phyloP scores from a whole-genome alignment of 371 early-diverging fungal species.

The Mortierella polycephala region DNA sequence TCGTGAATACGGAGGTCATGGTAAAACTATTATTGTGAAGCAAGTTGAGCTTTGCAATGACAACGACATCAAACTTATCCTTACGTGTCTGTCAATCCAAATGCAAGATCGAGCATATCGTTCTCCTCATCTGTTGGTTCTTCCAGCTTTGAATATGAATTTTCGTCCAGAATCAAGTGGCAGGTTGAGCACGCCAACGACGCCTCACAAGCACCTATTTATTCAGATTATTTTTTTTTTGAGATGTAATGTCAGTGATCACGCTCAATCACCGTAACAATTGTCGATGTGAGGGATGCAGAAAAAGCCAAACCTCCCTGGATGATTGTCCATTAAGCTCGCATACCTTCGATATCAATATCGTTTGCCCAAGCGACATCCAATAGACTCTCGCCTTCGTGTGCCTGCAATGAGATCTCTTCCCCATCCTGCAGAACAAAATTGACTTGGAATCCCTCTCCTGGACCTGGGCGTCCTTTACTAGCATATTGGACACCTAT shows the following conservation, averaged over 20 bases:
- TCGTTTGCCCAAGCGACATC: conserved; percentile 97
- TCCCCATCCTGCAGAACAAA: conserved; percentile 83
- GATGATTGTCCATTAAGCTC: background rate
- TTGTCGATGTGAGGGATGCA: background rate
- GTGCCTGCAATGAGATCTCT: conserved; percentile 77
- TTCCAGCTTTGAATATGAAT: conserved; percentile 86
- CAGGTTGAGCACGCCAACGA: conserved; percentile 96
- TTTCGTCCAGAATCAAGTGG: conserved; percentile 93
- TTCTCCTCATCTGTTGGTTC: conserved; percentile 99
- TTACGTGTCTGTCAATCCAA: conserved; percentile 94
- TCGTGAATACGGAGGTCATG: background rate
- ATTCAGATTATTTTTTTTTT: too few species aligned
- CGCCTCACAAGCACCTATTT: conserved; percentile 95
- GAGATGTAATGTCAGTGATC: background rate
- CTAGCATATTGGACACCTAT: conserved; percentile 29
- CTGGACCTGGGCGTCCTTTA: conserved; percentile 43
- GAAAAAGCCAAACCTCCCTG: background rate
- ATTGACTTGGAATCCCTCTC: conserved; percentile 61
- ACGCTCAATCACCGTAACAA: too few species aligned
- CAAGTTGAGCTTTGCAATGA: too few species aligned
- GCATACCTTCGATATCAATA: conserved; percentile 90
- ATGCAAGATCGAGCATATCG: conserved; percentile 99
- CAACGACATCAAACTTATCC: background rate
- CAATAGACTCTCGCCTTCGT: conserved; percentile 89
- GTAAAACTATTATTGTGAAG: too few species aligned